Conservation (phyloP, 2,329 filamentous ascomycete species). For the Pyricularia pennisetigena region DNA sequence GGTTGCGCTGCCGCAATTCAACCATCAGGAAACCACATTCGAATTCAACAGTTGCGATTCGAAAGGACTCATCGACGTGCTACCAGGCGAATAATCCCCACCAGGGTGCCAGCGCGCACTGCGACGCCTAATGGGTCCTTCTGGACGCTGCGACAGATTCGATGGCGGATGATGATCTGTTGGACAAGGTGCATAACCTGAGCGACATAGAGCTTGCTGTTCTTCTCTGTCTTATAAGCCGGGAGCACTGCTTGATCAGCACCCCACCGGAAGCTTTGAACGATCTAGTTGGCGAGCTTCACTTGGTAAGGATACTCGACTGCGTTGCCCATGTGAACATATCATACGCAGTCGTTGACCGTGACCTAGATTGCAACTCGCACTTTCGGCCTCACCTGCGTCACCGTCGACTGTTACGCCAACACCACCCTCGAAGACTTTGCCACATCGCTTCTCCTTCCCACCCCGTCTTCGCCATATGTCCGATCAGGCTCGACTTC, state of each 20-base stretch:
- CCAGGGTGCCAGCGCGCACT: background rate
- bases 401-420: conserved; percentile 62
- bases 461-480: conserved; percentile 29
- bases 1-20: background rate
- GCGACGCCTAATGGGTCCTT: conserved; percentile 3
- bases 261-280: conserved; percentile 53
- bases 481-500: conserved; percentile 9
- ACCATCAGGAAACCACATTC: background rate
- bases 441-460: conserved; percentile 54
- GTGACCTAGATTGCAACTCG: conserved; percentile 48
- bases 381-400: conserved; percentile 63
- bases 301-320: conserved; percentile 41
- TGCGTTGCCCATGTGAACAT: background rate
- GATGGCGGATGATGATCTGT: conserved; percentile 54
- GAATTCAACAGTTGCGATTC: background rate
- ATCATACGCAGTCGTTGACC: background rate
- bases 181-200: conserved; percentile 64
- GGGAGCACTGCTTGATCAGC: conserved; percentile 84
- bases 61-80: background rate
- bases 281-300: conserved; percentile 63
- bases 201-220: conserved; percentile 83
- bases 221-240: conserved; percentile 68
- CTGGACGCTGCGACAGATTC: conserved; percentile 11
- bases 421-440: conserved; percentile 76
- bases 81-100: background rate